Evolutionary conservation across 139 green algal species (phyloP).

Genomic region (Chlorella vulgaris): DNA sequence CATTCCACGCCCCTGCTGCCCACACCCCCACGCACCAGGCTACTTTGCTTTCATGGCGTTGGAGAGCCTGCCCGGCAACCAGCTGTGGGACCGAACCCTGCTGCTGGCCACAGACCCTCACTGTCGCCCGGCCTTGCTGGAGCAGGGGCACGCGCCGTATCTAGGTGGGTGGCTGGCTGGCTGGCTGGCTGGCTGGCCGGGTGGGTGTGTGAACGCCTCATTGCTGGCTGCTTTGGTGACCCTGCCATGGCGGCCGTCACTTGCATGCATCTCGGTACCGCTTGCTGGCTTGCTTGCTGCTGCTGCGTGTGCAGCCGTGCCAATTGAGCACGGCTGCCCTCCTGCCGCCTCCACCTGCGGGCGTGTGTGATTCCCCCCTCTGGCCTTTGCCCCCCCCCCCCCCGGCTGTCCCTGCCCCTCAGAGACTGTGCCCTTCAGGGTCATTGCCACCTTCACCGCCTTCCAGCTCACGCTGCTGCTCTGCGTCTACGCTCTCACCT

Average conservation of each 20-base stretch:
- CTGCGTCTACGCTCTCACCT: conserved; percentile 69
- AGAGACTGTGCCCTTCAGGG: conserved; percentile 66
- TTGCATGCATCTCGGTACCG: too few relatives aligned
- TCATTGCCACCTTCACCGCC: conserved; percentile 73
- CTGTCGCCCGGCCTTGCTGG: conserved; percentile 26
- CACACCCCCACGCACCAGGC: too few relatives aligned
- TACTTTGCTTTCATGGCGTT: conserved; percentile 94
- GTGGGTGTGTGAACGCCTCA: background rate
- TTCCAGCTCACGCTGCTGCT: conserved; percentile 63
- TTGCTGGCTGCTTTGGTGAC: background rate
- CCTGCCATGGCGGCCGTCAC: too few relatives aligned
- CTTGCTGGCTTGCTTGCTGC: too few relatives aligned
- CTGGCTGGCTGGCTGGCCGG: too few relatives aligned
- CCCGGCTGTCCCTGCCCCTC: background rate
- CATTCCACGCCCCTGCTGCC: background rate
- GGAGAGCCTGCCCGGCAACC: conserved; percentile 75
- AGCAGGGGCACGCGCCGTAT: conserved; percentile 62
- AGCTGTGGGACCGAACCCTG: conserved; percentile 80
- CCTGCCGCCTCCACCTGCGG: background rate
- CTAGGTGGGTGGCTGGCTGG: conserved; percentile 17
- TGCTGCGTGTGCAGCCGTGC: too few relatives aligned
- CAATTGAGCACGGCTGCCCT: too few relatives aligned
- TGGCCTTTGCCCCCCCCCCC: too few relatives aligned
- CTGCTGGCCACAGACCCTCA: conserved; percentile 73
- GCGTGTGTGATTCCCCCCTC: background rate